Percentiles rank a stretch among this genome's conserved stretches.
phyloP scores from a whole-genome alignment of 2,329 filamentous ascomycete genomes.

The Aspergillus sp. region DNA sequence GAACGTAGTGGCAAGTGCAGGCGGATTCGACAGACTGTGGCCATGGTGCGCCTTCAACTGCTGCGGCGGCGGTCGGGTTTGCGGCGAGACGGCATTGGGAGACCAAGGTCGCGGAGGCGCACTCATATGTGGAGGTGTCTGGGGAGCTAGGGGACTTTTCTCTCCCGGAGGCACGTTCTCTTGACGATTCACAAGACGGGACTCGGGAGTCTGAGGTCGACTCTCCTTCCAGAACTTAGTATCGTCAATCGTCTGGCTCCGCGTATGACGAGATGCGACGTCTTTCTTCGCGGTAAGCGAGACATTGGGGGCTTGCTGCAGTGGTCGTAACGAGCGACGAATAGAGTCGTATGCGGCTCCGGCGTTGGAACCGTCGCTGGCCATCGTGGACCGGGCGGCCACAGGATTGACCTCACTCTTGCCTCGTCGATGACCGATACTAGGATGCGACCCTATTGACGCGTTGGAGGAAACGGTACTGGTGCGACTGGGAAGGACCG shows the following conservation, averaged over 20 bases:
- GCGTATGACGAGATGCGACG: conserved; percentile 35
- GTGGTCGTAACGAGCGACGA: conserved; percentile 67
- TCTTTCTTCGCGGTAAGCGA: conserved; percentile 32
- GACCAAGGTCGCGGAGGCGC: conserved; percentile 17
- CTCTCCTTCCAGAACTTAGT: conserved; percentile 28
- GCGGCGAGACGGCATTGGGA: conserved; percentile 20
- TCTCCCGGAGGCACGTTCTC: conserved; percentile 23
- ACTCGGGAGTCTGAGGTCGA: conserved; percentile 26
- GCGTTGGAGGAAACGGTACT: conserved; percentile 65
- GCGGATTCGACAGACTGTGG: conserved; percentile 22
- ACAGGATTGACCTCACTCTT: conserved; percentile 60
- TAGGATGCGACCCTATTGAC: conserved; percentile 50
- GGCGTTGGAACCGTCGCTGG: conserved; percentile 33
- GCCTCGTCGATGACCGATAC: conserved; percentile 59
- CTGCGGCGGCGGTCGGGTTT: conserved; percentile 21
- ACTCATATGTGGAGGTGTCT: conserved; percentile 14
- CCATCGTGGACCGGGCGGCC: conserved; percentile 29
- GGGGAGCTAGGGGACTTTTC: conserved; percentile 13
- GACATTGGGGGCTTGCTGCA: conserved; percentile 57
- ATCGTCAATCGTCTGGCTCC: conserved; percentile 59
- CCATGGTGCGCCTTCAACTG: conserved; percentile 23
- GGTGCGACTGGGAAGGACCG: conserved; percentile 48
- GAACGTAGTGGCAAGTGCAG: conserved; percentile 40
- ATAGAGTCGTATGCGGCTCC: conserved; percentile 62
- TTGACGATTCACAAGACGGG: conserved; percentile 18